Evolutionary conservation across 106 monocot species (phyloP).

Genomic region (Acorus calamus): DNA sequence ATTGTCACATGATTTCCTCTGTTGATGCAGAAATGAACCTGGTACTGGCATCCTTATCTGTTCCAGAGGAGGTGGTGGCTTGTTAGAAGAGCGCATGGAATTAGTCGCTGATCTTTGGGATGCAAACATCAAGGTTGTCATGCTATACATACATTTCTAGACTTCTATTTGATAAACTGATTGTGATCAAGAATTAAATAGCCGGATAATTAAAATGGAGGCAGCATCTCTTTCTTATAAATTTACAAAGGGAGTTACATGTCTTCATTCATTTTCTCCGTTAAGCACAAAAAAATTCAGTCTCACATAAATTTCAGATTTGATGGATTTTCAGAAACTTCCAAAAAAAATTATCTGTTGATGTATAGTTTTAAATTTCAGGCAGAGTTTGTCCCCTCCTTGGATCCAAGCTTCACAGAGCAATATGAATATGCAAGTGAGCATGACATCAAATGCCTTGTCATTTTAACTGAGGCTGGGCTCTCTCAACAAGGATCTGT

Average conservation of each 20-base stretch:
- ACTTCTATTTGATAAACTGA: not conserved
- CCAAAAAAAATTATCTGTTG: no score
- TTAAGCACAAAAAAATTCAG: no score
- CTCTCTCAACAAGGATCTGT: slow-evolving; percentile 57
- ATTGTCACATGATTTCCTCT: not conserved
- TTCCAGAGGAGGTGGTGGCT: slow-evolving; percentile 91
- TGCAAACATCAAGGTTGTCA: slow-evolving; percentile 71
- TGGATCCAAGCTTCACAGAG: slow-evolving; percentile 76
- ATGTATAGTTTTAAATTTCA: slow-evolving; percentile 3
- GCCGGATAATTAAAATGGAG: no score
- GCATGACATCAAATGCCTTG: slow-evolving; percentile 80
- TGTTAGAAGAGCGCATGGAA: slow-evolving; percentile 85
- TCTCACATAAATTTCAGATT: no score
- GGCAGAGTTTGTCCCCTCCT: slow-evolving; percentile 77
- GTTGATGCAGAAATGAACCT: slow-evolving; percentile 40
- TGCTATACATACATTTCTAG: not conserved
- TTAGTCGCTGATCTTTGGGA: slow-evolving; percentile 84
- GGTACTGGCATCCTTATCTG: slow-evolving; percentile 67
- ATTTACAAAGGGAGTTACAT: not conserved
- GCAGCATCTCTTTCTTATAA: no score
- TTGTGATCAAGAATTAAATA: not conserved
- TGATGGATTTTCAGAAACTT: no score
- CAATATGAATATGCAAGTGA: slow-evolving; percentile 98
- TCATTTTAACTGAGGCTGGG: slow-evolving; percentile 86
- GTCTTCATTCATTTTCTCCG: not conserved